A percentile compares a stretch with the other conserved stretches of the same genome.
phyloP scores from a whole-genome alignment of 345 rosid genomes.

The Pistacia vera region DNA sequence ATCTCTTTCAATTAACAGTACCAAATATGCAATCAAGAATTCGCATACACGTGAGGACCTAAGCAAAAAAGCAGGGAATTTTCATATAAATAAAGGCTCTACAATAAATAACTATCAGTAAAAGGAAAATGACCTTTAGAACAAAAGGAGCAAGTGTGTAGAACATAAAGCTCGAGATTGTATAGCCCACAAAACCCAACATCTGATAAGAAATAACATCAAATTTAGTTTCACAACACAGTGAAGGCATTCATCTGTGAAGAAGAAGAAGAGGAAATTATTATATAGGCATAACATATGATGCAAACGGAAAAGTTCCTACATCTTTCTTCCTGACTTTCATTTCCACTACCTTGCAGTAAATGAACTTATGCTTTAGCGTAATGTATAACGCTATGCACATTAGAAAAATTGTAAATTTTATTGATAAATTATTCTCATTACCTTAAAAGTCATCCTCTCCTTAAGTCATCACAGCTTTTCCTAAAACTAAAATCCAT shows the following conservation, averaged over 20 bases:
- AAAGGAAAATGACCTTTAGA: slow-evolving; percentile 41
- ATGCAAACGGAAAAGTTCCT: neutral
- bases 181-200: slow-evolving; percentile 41
- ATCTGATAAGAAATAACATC: slow-evolving; percentile 33
- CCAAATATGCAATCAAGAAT: no score
- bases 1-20: no score
- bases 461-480: neutral
- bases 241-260: neutral
- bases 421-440: neutral
- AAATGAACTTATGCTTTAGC: neutral
- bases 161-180: slow-evolving; percentile 35
- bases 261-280: neutral
- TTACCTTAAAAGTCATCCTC: neutral
- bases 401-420: neutral
- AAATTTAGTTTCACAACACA: neutral
- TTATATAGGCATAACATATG: neutral
- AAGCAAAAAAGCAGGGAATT: neutral
- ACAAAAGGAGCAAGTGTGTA: slow-evolving; percentile 50
- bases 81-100: neutral
- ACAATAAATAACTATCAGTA: neutral
- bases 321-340: neutral
- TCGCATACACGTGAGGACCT: neutral
- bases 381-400: neutral
- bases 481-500: neutral
- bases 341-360: neutral